Evolutionary conservation across 345 rosid species (phyloP), one percentile per base, ranked within the genome.

Genomic region (Lepidium aucheri): DNA sequence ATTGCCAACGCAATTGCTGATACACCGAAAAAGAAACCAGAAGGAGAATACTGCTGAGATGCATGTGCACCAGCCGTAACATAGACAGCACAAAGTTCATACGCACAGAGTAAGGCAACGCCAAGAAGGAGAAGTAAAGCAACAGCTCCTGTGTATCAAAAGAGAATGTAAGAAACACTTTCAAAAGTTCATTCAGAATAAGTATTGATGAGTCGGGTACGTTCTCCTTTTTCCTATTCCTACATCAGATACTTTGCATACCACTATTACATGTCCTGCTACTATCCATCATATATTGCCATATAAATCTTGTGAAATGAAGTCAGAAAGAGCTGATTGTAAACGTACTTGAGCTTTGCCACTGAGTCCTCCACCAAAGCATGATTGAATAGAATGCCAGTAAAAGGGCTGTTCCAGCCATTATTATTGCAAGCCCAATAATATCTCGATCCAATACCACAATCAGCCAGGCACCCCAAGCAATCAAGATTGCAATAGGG

Each of bases 311-410:
- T 33, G 17, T 36, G 18, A 53, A 49, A 56, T 32, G 20, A 62
- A 59, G 74, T 45, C 28, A 69, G 47, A 49, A 61, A n/a, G 8
- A 46, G 39, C 4, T 9, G 36, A 6, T 14, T 36, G 45, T 20
- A 70, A 28, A 70, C 88, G 50, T 90, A 94, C 97, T 86, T 79
- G 99, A 90, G 76, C 97, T 90, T 83, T 94, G 99, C 99, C 99
- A 90, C 67, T 81, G 89, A 7, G 96, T 91, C 83, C 95, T 89
- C 97, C 94, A 95, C 99, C 99, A 91, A 58, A 91, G 93, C 96
- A 95, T 89, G 83, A 95, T 89, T 70, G 99, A 87, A 76, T 95
- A 91, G 81, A 91, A 95, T 36, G 99, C 95, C 82, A 95, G 69
- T 16, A 91, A 68, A 75, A 95, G 97, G 61, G 97, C 99, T 67